These are phyloP conservation scores for Nepenthes mirabilis DNA, from an alignment of 148 eudicot genomes.

Conservation along the genomic window DNA sequence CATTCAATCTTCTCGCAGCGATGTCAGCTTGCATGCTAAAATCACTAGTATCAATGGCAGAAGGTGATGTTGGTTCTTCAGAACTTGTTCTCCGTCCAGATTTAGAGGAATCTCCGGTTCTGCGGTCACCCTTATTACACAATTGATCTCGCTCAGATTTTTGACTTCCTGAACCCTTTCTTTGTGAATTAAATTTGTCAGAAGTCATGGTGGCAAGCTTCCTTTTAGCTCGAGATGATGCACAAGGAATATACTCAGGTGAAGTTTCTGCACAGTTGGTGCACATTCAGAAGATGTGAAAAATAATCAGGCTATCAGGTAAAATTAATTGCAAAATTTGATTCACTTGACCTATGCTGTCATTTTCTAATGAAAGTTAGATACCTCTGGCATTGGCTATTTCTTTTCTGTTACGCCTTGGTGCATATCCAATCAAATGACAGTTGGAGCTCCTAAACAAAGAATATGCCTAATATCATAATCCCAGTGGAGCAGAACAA, in stretches of 20 bases:
- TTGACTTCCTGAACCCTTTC: slow-evolving; percentile 18
- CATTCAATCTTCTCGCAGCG: slow-evolving; percentile 16
- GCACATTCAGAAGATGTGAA: slow-evolving; percentile 6
- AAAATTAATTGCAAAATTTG: background rate
- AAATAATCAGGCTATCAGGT: background rate
- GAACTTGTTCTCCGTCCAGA: slow-evolving; percentile 17
- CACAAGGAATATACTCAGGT: slow-evolving; percentile 29
- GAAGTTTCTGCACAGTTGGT: slow-evolving; percentile 33
- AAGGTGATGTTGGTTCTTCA: slow-evolving; percentile 41
- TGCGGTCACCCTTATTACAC: slow-evolving; percentile 9
- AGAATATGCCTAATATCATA: slow-evolving; percentile 6
- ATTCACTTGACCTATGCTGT: background rate
- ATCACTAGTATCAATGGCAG: slow-evolving; percentile 31
- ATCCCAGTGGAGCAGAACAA: background rate
- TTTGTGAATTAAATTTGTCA: slow-evolving; percentile 16
- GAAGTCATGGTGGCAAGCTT: slow-evolving; percentile 14
- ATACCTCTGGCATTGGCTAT: slow-evolving; percentile 4
- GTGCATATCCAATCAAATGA: slow-evolving; percentile 85
- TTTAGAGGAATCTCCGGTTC: slow-evolving; percentile 6
- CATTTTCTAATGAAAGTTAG: background rate
- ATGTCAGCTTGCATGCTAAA: slow-evolving; percentile 16
- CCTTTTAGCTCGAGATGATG: slow-evolving; percentile 21
- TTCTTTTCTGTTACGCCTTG: slow-evolving; percentile 32
- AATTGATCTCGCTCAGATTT: slow-evolving; percentile 20
- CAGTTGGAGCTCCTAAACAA: slow-evolving; percentile 44